These are phyloP conservation scores for Xylaria sp. DNA, from an alignment of 2,329 filamentous ascomycete genomes.

Conservation along the genomic window DNA sequence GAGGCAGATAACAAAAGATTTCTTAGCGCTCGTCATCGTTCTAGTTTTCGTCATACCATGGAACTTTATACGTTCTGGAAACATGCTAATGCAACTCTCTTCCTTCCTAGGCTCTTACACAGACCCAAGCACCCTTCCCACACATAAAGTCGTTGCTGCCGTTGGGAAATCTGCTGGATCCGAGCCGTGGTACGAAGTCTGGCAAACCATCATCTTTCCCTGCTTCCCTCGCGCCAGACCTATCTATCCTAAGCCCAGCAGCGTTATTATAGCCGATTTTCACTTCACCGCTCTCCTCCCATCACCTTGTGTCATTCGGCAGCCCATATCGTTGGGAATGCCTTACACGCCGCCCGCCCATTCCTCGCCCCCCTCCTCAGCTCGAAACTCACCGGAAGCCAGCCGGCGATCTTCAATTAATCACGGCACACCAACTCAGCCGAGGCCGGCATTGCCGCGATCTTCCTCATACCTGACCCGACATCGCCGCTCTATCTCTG, in stretches of 20 bases:
- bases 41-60: constrained; percentile 32
- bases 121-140: constrained; percentile 34
- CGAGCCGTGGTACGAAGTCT: constrained; percentile 37
- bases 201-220: constrained; percentile 38
- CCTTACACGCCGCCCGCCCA: constrained; percentile 85
- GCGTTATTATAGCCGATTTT: constrained; percentile 34
- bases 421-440: constrained; percentile 42
- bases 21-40: neutral
- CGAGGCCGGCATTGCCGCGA: constrained; percentile 62
- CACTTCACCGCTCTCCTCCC: constrained; percentile 31
- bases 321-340: constrained; percentile 62
- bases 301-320: constrained; percentile 35
- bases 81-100: constrained; percentile 41
- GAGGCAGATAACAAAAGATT: neutral
- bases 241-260: constrained; percentile 36
- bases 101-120: constrained; percentile 39
- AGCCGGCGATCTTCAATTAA: constrained; percentile 66
- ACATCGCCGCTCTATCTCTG: constrained; percentile 65
- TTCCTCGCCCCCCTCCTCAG: constrained; percentile 66
- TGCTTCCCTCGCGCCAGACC: constrained; percentile 37
- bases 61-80: constrained; percentile 33
- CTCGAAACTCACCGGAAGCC: constrained; percentile 59
- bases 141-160: constrained; percentile 28
- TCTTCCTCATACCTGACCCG: constrained; percentile 70
- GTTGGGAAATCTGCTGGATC: constrained; percentile 15